These are phyloP conservation scores for Anthracocystis panici-leucophaei DNA, from an alignment of 1,284 basidiomycete species.

Conservation along the genomic window DNA sequence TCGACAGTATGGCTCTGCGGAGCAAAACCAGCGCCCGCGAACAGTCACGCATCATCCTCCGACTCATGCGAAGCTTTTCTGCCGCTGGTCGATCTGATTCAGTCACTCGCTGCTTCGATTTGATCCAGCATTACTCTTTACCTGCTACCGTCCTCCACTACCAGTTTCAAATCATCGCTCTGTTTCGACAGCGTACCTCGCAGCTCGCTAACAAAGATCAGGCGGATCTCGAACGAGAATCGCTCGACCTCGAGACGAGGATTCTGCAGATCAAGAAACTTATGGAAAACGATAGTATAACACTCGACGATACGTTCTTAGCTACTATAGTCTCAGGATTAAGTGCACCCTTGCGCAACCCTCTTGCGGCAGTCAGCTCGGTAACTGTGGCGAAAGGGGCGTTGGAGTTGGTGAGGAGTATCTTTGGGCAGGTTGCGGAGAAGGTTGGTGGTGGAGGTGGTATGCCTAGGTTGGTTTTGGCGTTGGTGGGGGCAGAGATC, in stretches of 20 bases:
- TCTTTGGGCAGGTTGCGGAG: background rate
- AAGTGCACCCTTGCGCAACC: constrained; percentile 33
- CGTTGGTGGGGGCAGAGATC: constrained; percentile 26
- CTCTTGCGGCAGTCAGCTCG: constrained; percentile 3
- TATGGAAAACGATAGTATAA: constrained; percentile 26
- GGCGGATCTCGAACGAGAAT: constrained; percentile 1
- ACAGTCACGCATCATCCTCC: background rate
- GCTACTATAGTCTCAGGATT: constrained; percentile 30
- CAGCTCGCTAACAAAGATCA: background rate
- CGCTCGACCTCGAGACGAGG: constrained; percentile 8
- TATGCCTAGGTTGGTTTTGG: constrained; percentile 9
- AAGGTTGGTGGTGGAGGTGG: background rate
- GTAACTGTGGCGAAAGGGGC: background rate
- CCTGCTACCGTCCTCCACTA: constrained; percentile 21
- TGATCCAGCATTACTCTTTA: constrained; percentile 4
- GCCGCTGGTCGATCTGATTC: constrained; percentile 1
- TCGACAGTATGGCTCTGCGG: background rate
- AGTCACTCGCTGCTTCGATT: constrained; percentile 23
- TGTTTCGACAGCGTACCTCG: constrained; percentile 12
- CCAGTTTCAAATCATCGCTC: constrained; percentile 33
- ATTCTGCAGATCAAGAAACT: constrained; percentile 16
- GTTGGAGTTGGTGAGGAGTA: constrained; percentile 14
- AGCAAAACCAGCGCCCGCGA: too few relatives aligned
- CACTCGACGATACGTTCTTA: constrained; percentile 34
- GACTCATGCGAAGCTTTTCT: constrained; percentile 23